Conservation (phyloP, 1,139 yeast genomes). For the Taiozyma sp. region DNA sequence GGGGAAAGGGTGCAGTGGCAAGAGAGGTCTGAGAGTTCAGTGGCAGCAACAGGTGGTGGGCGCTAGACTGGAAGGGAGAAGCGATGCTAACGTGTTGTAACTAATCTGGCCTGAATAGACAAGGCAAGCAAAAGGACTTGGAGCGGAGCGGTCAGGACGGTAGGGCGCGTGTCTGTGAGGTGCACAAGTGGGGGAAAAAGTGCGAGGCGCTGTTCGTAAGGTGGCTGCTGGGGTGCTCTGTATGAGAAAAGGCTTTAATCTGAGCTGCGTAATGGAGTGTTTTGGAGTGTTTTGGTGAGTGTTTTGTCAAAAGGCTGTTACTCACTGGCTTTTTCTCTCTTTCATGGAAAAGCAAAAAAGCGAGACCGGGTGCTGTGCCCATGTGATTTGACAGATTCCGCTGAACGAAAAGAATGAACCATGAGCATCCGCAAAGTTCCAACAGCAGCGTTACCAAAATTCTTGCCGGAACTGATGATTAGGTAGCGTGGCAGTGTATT, state of each 20-base stretch:
- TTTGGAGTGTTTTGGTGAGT: not conserved
- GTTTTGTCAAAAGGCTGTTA: not conserved
- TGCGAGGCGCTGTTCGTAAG: not conserved
- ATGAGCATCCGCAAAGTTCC: no score
- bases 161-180: not conserved
- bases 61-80: not conserved
- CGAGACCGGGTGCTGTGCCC: not conserved
- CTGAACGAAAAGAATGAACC: no score
- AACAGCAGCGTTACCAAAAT: no score
- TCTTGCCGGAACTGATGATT: no score
- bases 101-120: not conserved
- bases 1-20: not conserved
- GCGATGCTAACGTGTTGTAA: not conserved
- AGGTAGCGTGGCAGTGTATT: no score
- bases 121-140: no score
- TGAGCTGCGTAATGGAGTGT: not conserved
- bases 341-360: not conserved
- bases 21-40: not conserved
- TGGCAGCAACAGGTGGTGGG: not conserved
- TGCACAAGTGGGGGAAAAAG: not conserved
- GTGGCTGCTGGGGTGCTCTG: not conserved
- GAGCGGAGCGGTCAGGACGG: not conserved
- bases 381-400: not conserved
- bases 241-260: not conserved
- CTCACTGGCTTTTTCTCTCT: not conserved